A percentile compares a stretch with the other conserved stretches of the same genome.
These are phyloP conservation scores for Neofusicoccum sp. DNA, from an alignment of 2,329 filamentous ascomycete species.

Conservation along the genomic window DNA sequence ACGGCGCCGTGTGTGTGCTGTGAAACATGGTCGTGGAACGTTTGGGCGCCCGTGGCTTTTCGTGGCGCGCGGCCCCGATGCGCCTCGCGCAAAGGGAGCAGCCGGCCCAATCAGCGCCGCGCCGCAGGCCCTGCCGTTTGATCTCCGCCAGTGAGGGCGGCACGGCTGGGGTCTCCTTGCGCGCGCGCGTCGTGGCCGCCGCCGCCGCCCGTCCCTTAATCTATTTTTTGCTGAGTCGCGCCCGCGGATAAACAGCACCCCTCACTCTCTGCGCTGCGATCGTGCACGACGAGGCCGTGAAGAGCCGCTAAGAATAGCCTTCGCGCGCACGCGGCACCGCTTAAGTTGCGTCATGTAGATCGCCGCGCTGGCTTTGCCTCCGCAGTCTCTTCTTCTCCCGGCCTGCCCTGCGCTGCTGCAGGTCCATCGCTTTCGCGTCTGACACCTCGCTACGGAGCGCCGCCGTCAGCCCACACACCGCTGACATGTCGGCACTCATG, in stretches of 20 bases:
- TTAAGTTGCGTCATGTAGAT: constrained; percentile 14
- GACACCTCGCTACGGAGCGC: not conserved
- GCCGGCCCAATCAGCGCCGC: not conserved
- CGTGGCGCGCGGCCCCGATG: constrained; percentile 13
- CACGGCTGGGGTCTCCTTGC: constrained; percentile 9
- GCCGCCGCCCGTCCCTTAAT: not conserved
- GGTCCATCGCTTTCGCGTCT: not conserved
- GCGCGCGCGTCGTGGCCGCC: not conserved
- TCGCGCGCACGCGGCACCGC: not conserved
- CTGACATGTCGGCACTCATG: constrained; percentile 6
- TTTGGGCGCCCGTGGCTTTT: constrained; percentile 10
- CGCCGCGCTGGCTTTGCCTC: not conserved
- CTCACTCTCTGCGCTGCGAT: not conserved
- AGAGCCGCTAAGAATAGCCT: constrained; percentile 12
- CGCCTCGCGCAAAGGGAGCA: not conserved
- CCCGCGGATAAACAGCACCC: constrained; percentile 13
- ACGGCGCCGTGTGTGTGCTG: constrained; percentile 3
- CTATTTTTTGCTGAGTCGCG: not conserved
- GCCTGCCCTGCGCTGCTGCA: not conserved
- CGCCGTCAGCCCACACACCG: not conserved
- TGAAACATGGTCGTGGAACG: constrained; percentile 15
- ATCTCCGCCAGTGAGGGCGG: constrained; percentile 2
- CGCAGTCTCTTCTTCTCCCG: constrained; percentile 3
- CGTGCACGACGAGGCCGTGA: constrained; percentile 1
- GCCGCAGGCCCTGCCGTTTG: not conserved